These are phyloP conservation scores for Wickerhamiella azymoides DNA, from an alignment of 805 yeast genomes.

Conservation along the genomic window DNA sequence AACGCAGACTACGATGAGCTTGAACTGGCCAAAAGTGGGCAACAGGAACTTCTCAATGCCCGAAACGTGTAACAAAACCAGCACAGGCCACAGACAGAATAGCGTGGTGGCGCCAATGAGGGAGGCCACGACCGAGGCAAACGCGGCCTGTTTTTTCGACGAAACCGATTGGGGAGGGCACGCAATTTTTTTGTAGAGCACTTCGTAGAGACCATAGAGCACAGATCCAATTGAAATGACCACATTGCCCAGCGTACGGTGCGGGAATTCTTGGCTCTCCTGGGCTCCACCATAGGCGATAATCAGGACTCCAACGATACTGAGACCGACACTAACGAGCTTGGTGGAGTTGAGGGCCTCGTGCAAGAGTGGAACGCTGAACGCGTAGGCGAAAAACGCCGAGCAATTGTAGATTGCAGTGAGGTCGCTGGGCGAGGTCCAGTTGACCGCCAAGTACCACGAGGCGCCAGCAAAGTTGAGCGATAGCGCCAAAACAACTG, in stretches of 20 bases:
- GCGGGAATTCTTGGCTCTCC: constrained; percentile 32
- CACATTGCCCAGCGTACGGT: constrained; percentile 53
- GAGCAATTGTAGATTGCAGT: constrained; percentile 86
- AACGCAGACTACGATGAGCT: constrained; percentile 38
- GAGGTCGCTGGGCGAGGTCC: constrained; percentile 71
- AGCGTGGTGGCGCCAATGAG: constrained; percentile 48
- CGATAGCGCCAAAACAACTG: constrained; percentile 38
- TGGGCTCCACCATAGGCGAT: constrained; percentile 45
- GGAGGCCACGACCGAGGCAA: constrained; percentile 65
- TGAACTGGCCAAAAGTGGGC: constrained; percentile 33
- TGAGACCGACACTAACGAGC: constrained; percentile 51
- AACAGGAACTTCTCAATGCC: constrained; percentile 47
- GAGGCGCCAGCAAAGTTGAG: constrained; percentile 65
- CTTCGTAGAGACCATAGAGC: constrained; percentile 71
- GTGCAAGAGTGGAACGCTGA: constrained; percentile 59
- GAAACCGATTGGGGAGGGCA: constrained; percentile 62
- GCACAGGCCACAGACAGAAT: constrained; percentile 33
- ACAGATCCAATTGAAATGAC: constrained; percentile 63
- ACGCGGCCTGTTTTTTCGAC: constrained; percentile 59
- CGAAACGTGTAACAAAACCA: constrained; percentile 36
- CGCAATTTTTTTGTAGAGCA: constrained; percentile 56
- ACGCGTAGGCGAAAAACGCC: constrained; percentile 76
- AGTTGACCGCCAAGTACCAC: constrained; percentile 74
- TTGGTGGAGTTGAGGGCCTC: constrained; percentile 55
- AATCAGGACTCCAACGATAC: constrained; percentile 59